Evolutionary conservation across 805 yeast genomes (phyloP).

Genomic region (Candida multigemmis): DNA sequence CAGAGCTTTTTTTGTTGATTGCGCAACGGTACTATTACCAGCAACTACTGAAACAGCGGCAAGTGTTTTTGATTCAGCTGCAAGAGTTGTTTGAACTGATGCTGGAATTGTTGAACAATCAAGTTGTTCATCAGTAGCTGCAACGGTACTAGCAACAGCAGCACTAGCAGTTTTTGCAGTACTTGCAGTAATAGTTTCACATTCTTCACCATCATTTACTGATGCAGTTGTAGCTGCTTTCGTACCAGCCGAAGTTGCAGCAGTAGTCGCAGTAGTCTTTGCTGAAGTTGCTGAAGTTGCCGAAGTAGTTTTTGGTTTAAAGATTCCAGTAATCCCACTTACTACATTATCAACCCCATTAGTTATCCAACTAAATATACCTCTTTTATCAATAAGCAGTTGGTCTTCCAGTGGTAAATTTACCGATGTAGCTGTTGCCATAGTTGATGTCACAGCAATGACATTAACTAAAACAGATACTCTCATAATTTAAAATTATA

Average conservation of each 20-base stretch:
- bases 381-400: no score
- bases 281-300: constrained; percentile 4
- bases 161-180: constrained; percentile 2
- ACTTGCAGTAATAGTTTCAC: constrained; percentile 1
- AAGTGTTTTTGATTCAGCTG: neutral
- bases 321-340: no score
- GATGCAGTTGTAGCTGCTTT: constrained; percentile 3
- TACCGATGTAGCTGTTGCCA: no score
- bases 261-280: constrained; percentile 1
- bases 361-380: no score
- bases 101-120: constrained; percentile 1
- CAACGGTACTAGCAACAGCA: constrained; percentile 2
- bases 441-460: no score
- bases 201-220: constrained; percentile 4
- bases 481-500: no score
- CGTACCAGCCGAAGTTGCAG: constrained; percentile 2
- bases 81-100: neutral
- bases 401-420: no score
- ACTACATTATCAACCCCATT: no score
- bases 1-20: neutral
- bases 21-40: neutral
- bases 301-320: constrained; percentile 1
- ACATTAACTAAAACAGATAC: no score
- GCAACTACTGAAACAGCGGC: neutral
- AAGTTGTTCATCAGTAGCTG: neutral